phyloP scores from a whole-genome alignment of 2,329 filamentous ascomycete genomes.

The Penicillium sp. region DNA sequence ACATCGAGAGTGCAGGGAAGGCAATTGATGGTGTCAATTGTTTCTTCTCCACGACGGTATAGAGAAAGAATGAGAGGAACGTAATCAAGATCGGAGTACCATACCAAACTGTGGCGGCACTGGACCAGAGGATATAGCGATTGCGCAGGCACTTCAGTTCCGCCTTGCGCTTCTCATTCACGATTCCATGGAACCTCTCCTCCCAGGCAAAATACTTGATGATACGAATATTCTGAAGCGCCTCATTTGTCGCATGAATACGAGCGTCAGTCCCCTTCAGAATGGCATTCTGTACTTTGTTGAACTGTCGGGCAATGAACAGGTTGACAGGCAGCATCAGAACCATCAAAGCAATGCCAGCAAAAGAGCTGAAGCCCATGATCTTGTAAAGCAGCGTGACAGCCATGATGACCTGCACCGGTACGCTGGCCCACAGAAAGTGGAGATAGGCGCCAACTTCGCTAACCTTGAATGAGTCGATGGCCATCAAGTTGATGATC shows the following conservation, averaged over 20 bases:
- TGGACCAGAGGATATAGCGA: conserved; percentile 85
- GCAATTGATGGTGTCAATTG: conserved; percentile 85
- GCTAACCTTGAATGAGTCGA: conserved; percentile 97
- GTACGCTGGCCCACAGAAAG: conserved; percentile 87
- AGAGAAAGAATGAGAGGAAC: conserved; percentile 91
- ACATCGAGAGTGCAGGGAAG: conserved; percentile 93
- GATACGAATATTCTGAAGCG: conserved; percentile 93
- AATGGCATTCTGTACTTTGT: conserved; percentile 80
- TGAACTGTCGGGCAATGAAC: conserved; percentile 77
- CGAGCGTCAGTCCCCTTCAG: conserved; percentile 90
- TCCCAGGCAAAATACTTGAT: conserved; percentile 99
- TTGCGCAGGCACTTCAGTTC: conserved; percentile 74
- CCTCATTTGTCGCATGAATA: conserved; percentile 94
- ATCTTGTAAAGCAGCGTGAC: conserved; percentile 79
- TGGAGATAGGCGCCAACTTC: conserved; percentile 93
- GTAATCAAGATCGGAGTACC: conserved; percentile 92
- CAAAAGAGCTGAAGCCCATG: conserved; percentile 87
- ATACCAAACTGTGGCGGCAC: conserved; percentile 92
- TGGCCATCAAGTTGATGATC: conserved; percentile 99
- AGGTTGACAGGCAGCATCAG: conserved; percentile 87
- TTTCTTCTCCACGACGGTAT: conserved; percentile 84
- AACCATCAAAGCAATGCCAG: conserved; percentile 84
- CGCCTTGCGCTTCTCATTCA: conserved; percentile 76
- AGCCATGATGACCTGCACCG: conserved; percentile 78
- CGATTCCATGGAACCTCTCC: conserved; percentile 74